Evolutionary conservation across 2,329 filamentous ascomycete species (phyloP).

Genomic region (Bipolaris victoriae): DNA sequence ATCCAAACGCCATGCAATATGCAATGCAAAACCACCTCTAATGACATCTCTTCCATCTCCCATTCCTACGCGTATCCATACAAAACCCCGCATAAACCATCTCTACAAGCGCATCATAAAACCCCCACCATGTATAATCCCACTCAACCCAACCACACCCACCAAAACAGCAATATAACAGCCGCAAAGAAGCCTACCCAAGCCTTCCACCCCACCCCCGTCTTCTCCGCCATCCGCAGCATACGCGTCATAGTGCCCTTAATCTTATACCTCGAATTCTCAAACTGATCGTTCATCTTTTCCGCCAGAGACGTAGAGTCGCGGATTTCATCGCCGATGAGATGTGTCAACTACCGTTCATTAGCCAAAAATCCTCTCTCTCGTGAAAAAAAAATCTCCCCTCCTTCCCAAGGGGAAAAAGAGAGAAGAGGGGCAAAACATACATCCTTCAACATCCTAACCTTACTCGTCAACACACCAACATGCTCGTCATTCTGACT

Average conservation of each 20-base stretch:
- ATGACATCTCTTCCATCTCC: background rate
- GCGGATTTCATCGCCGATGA: slow-evolving; percentile 94
- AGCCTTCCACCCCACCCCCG: slow-evolving; percentile 93
- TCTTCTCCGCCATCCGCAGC: slow-evolving; percentile 92
- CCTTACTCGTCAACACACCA: slow-evolving; percentile 88
- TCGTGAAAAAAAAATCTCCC: no score
- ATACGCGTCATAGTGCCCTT: slow-evolving; percentile 96
- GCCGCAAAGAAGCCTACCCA: slow-evolving; percentile 90
- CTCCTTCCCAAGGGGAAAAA: no score
- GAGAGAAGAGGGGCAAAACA: slow-evolving; percentile 45
- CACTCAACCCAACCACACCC: slow-evolving; percentile 73
- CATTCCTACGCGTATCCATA: background rate
- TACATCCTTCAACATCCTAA: slow-evolving; percentile 87
- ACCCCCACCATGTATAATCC: background rate
- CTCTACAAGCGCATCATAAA: background rate
- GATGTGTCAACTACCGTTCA: slow-evolving; percentile 70
- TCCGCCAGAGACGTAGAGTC: slow-evolving; percentile 87
- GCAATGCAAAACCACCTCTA: slow-evolving; percentile 1
- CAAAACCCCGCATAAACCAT: background rate
- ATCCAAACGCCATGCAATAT: slow-evolving; percentile 8
- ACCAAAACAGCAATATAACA: slow-evolving; percentile 83
- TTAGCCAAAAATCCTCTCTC: background rate
- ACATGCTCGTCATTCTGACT: slow-evolving; percentile 93
- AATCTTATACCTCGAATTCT: slow-evolving; percentile 79
- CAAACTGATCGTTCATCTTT: slow-evolving; percentile 95